Base-by-base conservation (phyloP, 2,329 filamentous ascomycete genomes). In the Thermoascus crustaceus region DNA sequence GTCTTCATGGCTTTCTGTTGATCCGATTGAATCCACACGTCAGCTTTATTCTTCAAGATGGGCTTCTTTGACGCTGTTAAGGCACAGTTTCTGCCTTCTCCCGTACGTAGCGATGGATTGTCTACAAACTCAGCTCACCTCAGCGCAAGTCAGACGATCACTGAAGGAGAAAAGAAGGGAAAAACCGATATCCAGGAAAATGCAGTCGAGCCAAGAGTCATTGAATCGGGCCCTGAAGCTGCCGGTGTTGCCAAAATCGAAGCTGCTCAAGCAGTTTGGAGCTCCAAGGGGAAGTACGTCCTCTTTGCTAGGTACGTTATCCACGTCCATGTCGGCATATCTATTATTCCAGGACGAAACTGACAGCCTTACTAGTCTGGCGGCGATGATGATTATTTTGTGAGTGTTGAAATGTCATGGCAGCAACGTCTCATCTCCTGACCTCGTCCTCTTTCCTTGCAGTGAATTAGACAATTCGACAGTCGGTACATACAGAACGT, bases 391-490 rank as follows among this genome's bases (percentile, higher is more conserved):
- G 51, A 41, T 52, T 30, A 48, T 53, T 14, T 56, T 50, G 52
- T 54, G 42, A 40, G 52, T 44, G 14, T 13, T 6, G 2, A 16
- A 8, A 5, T 16, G n/a, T n/a, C 22, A 9, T 24, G 11, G 22
- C 22, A 24, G 7, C 3, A 24, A 4, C 5, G 3, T 4, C 9
- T 20, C 3, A 13, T 17, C 3, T 14, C 7, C 4, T 11, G 19
- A 5, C 22, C 18, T 23, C 16, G 22, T 30, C 39, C 11, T 34
- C 13, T 7, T 13, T 6, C 18, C 16, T 13, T 5, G 11, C 32
- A 61, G 57, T 50, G 53, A 60, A 41, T 44, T 62, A 9, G 58
- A 63, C 42, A 56, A 58, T 34, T 49, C 55, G 2, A 62, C 60
- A 2, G 49, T 61, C 9, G 53, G 53, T 23, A 60, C 55, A 4